Evolutionary conservation across 2,329 filamentous ascomycete species (phyloP).

Genomic region (Sporothrix sp.): DNA sequence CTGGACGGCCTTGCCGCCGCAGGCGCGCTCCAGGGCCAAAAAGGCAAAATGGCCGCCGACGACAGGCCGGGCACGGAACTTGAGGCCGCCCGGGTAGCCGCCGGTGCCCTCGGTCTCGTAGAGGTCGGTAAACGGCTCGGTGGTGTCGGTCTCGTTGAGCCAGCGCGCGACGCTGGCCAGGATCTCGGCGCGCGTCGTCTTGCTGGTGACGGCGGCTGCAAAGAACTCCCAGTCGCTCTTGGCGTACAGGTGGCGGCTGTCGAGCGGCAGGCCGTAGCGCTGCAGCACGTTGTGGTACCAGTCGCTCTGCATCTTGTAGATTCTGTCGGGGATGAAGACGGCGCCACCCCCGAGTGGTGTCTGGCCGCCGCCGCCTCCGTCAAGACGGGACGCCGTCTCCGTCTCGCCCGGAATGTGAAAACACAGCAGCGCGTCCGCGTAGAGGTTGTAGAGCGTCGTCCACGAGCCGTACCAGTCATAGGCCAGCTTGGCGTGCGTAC

Average conservation of each 20-base stretch:
- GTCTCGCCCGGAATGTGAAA: conserved; percentile 21
- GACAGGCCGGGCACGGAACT: conserved; percentile 74
- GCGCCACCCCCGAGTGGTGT: conserved; percentile 17
- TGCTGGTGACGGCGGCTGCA: conserved; percentile 66
- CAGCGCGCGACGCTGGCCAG: conserved; percentile 64
- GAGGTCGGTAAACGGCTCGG: conserved; percentile 70
- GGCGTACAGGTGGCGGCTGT: conserved; percentile 72
- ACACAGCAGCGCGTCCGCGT: conserved; percentile 45
- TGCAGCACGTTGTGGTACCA: conserved; percentile 76
- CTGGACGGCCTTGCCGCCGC: conserved; percentile 56
- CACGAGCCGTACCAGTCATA: conserved; percentile 71
- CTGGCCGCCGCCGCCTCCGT: conserved; percentile 2
- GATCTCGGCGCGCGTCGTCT: conserved; percentile 58
- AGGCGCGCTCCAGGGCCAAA: conserved; percentile 70
- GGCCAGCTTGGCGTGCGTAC: conserved; percentile 60
- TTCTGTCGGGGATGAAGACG: conserved; percentile 58
- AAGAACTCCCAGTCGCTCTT: conserved; percentile 93
- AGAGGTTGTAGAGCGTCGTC: conserved; percentile 69
- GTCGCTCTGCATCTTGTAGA: conserved; percentile 70
- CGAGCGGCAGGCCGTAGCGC: conserved; percentile 72
- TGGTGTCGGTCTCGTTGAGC: conserved; percentile 74
- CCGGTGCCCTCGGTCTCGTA: conserved; percentile 72
- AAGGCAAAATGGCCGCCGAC: conserved; percentile 81
- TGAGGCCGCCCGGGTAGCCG: conserved; percentile 60
- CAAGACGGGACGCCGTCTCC: background rate